Evolutionary conservation across 805 yeast species (phyloP).

Genomic region (Lachancea thermotolerans): DNA sequence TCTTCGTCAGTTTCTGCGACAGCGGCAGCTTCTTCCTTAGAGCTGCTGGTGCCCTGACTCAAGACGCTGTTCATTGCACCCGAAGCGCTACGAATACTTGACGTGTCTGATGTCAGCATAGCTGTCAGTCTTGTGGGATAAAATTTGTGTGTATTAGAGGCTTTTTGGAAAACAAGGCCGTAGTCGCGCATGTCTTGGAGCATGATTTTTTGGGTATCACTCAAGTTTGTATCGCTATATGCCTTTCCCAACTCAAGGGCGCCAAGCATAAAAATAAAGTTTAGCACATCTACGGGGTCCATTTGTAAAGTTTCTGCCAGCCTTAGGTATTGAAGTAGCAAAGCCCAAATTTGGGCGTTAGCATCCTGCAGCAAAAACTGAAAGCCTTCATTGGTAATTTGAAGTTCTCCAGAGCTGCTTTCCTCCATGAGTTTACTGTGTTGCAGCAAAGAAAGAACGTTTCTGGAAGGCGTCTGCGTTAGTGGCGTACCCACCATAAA

Average conservation of each 20-base stretch:
- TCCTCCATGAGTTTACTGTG: slow-evolving; percentile 89
- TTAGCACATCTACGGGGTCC: slow-evolving; percentile 94
- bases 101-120: slow-evolving; percentile 77
- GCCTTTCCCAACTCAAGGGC: slow-evolving; percentile 87
- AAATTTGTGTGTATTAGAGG: slow-evolving; percentile 52
- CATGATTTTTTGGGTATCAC: slow-evolving; percentile 78
- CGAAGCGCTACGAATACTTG: slow-evolving; percentile 64
- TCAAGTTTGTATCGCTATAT: slow-evolving; percentile 62
- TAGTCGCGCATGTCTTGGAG: slow-evolving; percentile 84
- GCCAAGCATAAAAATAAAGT: slow-evolving; percentile 89
- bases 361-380: slow-evolving; percentile 90
- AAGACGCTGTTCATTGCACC: slow-evolving; percentile 67
- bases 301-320: slow-evolving; percentile 76
- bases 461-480: slow-evolving; percentile 63
- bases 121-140: slow-evolving; percentile 91
- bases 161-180: slow-evolving; percentile 75
- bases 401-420: slow-evolving; percentile 36
- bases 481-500: slow-evolving; percentile 94
- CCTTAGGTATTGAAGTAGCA: slow-evolving; percentile 78
- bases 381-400: slow-evolving; percentile 86
- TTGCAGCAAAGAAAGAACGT: slow-evolving; percentile 67
- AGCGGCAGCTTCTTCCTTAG: slow-evolving; percentile 11
- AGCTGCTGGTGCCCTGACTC: slow-evolving; percentile 21
- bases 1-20: slow-evolving; percentile 21
- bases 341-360: slow-evolving; percentile 91